phyloP scores from a whole-genome alignment of 1,284 basidiomycete species.

The Pascua guehoae region DNA sequence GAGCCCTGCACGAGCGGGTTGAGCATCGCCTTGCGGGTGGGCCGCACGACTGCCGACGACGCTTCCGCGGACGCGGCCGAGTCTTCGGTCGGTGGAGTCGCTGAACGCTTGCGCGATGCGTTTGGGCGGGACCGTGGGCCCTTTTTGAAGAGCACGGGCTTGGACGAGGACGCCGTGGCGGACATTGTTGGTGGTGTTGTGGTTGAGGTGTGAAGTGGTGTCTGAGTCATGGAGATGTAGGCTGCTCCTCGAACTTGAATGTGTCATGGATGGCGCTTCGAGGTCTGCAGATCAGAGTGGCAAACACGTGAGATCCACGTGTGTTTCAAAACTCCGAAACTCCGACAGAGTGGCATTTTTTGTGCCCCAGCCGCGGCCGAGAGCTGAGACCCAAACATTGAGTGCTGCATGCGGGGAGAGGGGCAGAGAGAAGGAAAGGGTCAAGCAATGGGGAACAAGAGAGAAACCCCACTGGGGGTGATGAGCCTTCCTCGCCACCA shows the following conservation, averaged over 20 bases:
- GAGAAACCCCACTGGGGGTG: too few species aligned
- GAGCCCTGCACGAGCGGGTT: slow-evolving; percentile 80
- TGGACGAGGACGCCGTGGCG: slow-evolving; percentile 12
- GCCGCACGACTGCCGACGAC: slow-evolving; percentile 60
- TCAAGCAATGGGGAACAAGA: too few species aligned
- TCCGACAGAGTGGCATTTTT: background rate
- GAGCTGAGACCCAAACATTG: too few species aligned
- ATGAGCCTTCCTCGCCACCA: too few species aligned
- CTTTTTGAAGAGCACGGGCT: slow-evolving; percentile 76
- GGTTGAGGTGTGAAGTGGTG: background rate
- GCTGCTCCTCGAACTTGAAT: background rate
- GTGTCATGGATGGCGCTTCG: background rate
- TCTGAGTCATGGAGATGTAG: background rate
- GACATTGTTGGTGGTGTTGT: slow-evolving; percentile 22
- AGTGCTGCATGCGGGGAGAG: too few species aligned
- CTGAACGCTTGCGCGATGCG: slow-evolving; percentile 62
- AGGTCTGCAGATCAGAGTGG: background rate
- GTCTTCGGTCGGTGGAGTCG: slow-evolving; percentile 55
- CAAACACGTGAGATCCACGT: background rate
- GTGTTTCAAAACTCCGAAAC: too few species aligned
- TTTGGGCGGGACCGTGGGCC: slow-evolving; percentile 67
- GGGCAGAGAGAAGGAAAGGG: too few species aligned
- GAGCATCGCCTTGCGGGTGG: slow-evolving; percentile 61
- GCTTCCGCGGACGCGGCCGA: slow-evolving; percentile 52
- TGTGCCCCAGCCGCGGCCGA: background rate